Percentiles rank a stretch among this genome's conserved stretches.
Evolutionary conservation across 1,139 yeast genomes (phyloP).

Genomic region (Yamadazyma diospyri): DNA sequence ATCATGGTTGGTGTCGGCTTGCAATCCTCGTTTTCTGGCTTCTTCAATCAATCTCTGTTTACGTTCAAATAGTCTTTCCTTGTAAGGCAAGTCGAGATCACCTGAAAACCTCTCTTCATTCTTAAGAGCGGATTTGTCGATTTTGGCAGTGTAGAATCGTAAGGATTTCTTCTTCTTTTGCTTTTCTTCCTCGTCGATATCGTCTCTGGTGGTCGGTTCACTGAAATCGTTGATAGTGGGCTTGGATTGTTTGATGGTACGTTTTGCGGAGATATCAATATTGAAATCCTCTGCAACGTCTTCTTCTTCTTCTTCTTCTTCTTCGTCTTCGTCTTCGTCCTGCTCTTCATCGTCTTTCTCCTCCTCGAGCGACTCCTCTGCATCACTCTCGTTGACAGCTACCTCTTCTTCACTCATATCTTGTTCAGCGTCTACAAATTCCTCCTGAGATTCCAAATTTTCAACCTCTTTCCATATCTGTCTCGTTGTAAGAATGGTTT

Average conservation of each 20-base stretch:
- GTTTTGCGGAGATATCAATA: slow-evolving; percentile 49
- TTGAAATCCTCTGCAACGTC: slow-evolving; percentile 23
- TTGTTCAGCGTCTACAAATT: slow-evolving; percentile 8
- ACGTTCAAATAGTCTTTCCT: slow-evolving; percentile 83
- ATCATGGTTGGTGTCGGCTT: slow-evolving; percentile 53
- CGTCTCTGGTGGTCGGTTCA: slow-evolving; percentile 64
- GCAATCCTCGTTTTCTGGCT: slow-evolving; percentile 79
- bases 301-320: slow-evolving; percentile 15
- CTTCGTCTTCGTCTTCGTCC: slow-evolving; percentile 16
- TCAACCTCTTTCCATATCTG: slow-evolving; percentile 88
- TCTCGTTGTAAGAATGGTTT: slow-evolving; percentile 70
- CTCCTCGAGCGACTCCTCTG: slow-evolving; percentile 20
- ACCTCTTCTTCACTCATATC: slow-evolving; percentile 8
- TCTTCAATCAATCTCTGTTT: slow-evolving; percentile 84
- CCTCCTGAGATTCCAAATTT: slow-evolving; percentile 26
- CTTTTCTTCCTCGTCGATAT: slow-evolving; percentile 82
- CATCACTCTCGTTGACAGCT: slow-evolving; percentile 16
- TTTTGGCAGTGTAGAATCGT: slow-evolving; percentile 94
- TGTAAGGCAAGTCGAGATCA: slow-evolving; percentile 90
- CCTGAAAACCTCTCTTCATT: slow-evolving; percentile 62
- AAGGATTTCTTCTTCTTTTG: slow-evolving; percentile 76
- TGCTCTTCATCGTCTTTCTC: slow-evolving; percentile 17
- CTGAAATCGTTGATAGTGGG: slow-evolving; percentile 47
- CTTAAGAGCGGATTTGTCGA: slow-evolving; percentile 71
- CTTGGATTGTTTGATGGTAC: slow-evolving; percentile 34